Evolutionary conservation across 495 filamentous ascomycete genomes (phyloP), one percentile per base, ranked within the genome.

Genomic region (Lindgomyces ingoldianus): DNA sequence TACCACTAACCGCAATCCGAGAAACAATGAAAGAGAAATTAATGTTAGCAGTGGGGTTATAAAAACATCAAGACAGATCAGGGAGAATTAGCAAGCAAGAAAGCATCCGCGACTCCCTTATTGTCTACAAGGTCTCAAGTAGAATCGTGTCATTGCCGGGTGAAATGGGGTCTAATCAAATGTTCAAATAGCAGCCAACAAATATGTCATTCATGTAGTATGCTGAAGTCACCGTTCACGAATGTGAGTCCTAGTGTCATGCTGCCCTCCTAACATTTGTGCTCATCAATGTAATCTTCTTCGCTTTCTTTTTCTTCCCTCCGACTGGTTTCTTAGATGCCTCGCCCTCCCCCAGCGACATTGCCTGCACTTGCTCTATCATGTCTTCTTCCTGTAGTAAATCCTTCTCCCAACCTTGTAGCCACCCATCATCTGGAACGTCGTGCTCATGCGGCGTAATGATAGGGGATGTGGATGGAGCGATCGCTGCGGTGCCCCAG

Each of bases 271-370:
- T 81, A 42, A 81, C 86, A 73, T 84, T 90, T 33, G 92, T 96
- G 60, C 90, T 92, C 92, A 96, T 96, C 58, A 96, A 73, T 10
- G 91, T 96, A 53, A 96, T 96, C 80, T 95, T 94, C 78, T 95
- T 92, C 54, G 84, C 86, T 78, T 95, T 96, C 80, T 93, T 96
- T 77, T 90, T 91, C 78, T 90, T 92, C 6, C 66, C 66, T 2
- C 64, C 55, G 25, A 36, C 52, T 39, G 9, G 33, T 39, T 56
- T 68, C 56, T 72, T 69, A 21, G 76, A 62, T 26, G 62, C 24
- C 26, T 67, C 57, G 10, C 39, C 50, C 42, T 67, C 73, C 12
- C 68, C 67, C 26, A 80, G 59, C 2, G 75, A 76, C 21, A 68
- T 62, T 1, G 75, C 78, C 64, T 78, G 73, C 22, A 77, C 71